phyloP scores from a whole-genome alignment of 495 filamentous ascomycete genomes.

The Penicilliopsis zonata region DNA sequence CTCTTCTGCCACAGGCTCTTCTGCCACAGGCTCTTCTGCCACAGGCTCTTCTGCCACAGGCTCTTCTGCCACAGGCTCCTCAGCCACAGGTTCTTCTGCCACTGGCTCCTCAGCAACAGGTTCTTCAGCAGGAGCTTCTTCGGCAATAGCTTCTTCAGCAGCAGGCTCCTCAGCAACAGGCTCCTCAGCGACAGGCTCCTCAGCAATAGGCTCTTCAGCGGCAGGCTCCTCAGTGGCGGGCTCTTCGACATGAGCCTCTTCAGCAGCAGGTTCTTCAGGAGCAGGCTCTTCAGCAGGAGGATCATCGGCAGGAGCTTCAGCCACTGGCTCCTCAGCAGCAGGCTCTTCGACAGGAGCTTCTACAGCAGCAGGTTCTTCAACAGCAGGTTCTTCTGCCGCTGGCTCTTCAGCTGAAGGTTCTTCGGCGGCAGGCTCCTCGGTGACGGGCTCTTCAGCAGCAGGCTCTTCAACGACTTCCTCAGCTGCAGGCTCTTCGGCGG shows the following conservation, averaged over 20 bases:
- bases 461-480: background rate
- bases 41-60: constrained; percentile 12
- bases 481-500: background rate
- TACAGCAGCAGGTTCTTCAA: constrained; percentile 2
- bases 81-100: constrained; percentile 8
- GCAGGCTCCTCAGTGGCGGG: constrained; percentile 2
- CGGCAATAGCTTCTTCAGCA: constrained; percentile 6
- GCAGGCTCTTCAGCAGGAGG: constrained; percentile 5
- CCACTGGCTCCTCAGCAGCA: too few relatives aligned
- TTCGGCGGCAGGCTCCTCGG: constrained; percentile 4
- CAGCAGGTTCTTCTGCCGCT: background rate
- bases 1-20: constrained; percentile 1
- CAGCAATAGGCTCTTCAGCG: constrained; percentile 4
- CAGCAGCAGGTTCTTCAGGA: constrained; percentile 3
- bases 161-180: constrained; percentile 2
- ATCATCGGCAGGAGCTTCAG: constrained; percentile 7
- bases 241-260: too few relatives aligned
- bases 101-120: background rate
- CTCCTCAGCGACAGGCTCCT: constrained; percentile 7
- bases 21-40: constrained; percentile 4
- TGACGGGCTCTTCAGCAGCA: constrained; percentile 3
- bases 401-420: constrained; percentile 5
- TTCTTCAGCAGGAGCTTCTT: constrained; percentile 7
- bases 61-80: constrained; percentile 3
- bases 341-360: constrained; percentile 6